Conservation (phyloP, 495 filamentous ascomycete genomes). For the Neurospora sp. region DNA sequence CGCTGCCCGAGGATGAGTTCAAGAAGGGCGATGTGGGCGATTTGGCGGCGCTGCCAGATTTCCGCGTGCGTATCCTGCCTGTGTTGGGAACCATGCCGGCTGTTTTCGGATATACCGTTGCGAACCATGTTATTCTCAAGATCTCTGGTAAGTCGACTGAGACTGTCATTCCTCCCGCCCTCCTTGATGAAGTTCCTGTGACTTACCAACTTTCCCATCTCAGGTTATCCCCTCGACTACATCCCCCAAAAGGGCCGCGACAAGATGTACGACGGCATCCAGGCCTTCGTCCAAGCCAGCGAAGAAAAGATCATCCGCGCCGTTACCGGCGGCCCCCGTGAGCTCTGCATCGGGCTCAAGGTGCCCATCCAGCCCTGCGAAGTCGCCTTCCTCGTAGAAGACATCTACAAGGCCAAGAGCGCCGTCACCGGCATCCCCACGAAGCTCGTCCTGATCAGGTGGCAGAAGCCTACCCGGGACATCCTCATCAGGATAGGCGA, state of each 20-base stretch:
- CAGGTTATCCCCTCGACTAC: conserved; percentile 79
- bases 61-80: conserved; percentile 85
- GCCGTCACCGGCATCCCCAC: conserved; percentile 71
- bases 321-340: conserved; percentile 40
- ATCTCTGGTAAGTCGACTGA: conserved; percentile 41
- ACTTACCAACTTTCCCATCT: conserved; percentile 2
- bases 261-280: conserved; percentile 80
- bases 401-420: conserved; percentile 78
- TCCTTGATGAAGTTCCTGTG: neutral
- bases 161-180: neutral
- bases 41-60: conserved; percentile 79
- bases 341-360: conserved; percentile 57
- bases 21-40: conserved; percentile 80
- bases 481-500: conserved; percentile 39
- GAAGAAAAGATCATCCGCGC: conserved; percentile 61
- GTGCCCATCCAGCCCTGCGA: conserved; percentile 70
- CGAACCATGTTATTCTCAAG: conserved; percentile 83
- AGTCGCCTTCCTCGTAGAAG: conserved; percentile 78
- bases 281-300: conserved; percentile 57
- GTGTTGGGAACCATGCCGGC: conserved; percentile 96
- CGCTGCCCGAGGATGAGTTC: conserved; percentile 81
- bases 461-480: conserved; percentile 46
- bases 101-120: conserved; percentile 80
- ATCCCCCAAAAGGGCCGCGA: conserved; percentile 68
- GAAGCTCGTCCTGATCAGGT: conserved; percentile 65